Conservation (phyloP, 2,329 filamentous ascomycete genomes). For the Penicillium hesseltinei region DNA sequence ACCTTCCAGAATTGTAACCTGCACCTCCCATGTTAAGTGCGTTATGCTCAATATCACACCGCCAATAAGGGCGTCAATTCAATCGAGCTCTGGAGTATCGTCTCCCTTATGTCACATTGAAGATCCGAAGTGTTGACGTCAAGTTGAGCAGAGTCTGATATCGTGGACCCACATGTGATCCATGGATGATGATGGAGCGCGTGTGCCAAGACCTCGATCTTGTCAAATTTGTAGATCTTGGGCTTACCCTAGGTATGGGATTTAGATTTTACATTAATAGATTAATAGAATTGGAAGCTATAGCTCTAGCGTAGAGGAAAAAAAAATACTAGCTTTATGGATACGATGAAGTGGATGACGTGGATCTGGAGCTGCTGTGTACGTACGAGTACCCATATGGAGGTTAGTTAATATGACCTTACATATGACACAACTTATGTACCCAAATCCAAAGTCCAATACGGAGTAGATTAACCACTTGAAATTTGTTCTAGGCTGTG, state of each 20-base stretch:
- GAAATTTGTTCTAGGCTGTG: neutral
- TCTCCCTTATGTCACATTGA: neutral
- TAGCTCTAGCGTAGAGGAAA: neutral
- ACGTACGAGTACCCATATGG: neutral
- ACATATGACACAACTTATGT: neutral
- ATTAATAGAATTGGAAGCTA: conserved; percentile 1
- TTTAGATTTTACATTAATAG: conserved; percentile 4
- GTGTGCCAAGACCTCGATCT: conserved; percentile 18
- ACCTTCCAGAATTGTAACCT: neutral
- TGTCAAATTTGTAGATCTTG: conserved; percentile 13
- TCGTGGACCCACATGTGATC: neutral
- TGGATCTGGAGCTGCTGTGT: neutral
- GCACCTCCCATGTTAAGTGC: neutral
- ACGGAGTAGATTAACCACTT: neutral
- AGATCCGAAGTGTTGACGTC: conserved; percentile 14
- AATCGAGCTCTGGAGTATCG: neutral
- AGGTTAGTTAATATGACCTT: neutral
- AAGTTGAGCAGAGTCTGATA: conserved; percentile 14
- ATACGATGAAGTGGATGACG: neutral
- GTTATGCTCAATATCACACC: neutral
- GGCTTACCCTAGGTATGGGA: neutral
- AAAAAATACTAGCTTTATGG: conserved; percentile 9
- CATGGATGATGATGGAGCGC: conserved; percentile 13
- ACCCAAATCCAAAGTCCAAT: neutral
- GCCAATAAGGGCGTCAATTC: too few relatives aligned